phyloP scores from a whole-genome alignment of 2,329 filamentous ascomycete genomes.

The Scleromitrula shiraiana region DNA sequence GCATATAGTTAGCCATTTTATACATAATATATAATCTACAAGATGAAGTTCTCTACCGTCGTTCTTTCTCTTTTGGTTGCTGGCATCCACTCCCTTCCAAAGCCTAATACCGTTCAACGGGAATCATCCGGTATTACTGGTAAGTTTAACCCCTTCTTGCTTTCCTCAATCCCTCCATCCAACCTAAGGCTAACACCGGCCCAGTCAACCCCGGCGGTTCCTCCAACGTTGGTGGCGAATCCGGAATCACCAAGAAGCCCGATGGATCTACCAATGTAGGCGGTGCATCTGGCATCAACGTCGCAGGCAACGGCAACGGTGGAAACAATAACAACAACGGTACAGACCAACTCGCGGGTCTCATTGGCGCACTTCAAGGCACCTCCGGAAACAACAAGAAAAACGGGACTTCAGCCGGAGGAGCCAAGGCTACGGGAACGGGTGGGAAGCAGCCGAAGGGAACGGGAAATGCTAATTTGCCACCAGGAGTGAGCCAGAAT shows the following conservation, averaged over 20 bases:
- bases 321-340: conserved; percentile 2
- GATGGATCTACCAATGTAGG: conserved; percentile 1
- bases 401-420: neutral
- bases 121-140: conserved; percentile 5
- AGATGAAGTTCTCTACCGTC: conserved; percentile 5
- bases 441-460: neutral
- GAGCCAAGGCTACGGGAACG: neutral
- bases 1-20: neutral
- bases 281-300: conserved; percentile 1
- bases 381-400: neutral
- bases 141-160: neutral
- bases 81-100: conserved; percentile 5
- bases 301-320: neutral
- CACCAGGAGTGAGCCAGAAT: neutral
- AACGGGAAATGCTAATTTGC: conserved; percentile 1
- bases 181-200: neutral
- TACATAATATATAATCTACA: neutral
- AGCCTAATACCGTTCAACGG: neutral
- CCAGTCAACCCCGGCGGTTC: neutral
- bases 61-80: conserved; percentile 1
- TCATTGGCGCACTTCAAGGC: neutral
- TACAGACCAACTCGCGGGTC: neutral
- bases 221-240: neutral
- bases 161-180: neutral
- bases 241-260: conserved; percentile 2